Percentiles rank a stretch among this genome's conserved stretches.
phyloP scores from a whole-genome alignment of 176 grass and related monocot species.

The Paspalum vaginatum region DNA sequence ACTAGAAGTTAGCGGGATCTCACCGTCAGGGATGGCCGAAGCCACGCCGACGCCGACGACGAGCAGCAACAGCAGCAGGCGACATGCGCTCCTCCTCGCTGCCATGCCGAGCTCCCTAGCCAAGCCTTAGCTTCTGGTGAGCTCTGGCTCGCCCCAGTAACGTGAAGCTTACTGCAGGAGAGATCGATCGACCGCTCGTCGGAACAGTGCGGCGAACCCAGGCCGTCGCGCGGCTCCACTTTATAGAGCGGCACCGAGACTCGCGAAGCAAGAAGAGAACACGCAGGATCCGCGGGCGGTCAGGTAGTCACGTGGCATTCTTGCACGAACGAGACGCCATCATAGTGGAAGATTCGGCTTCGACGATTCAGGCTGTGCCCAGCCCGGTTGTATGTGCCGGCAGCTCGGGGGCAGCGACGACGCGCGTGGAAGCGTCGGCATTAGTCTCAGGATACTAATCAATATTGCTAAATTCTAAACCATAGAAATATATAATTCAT shows the following conservation, averaged over 20 bases:
- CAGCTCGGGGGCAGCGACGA: too few relatives aligned
- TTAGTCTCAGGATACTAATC: too few relatives aligned
- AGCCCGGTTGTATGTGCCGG: slow-evolving; percentile 21
- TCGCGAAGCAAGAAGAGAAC: slow-evolving; percentile 12
- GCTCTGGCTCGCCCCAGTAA: not conserved
- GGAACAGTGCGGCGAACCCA: not conserved
- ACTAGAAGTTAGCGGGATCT: slow-evolving; percentile 1
- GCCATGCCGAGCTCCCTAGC: slow-evolving; percentile 6
- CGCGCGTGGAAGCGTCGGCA: not conserved
- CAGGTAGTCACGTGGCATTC: not conserved
- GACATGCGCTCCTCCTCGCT: not conserved
- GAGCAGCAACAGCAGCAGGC: slow-evolving; percentile 23
- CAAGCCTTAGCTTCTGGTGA: not conserved
- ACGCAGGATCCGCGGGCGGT: not conserved
- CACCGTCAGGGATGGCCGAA: slow-evolving; percentile 30
- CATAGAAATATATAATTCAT: too few relatives aligned
- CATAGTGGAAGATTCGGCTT: slow-evolving; percentile 1
- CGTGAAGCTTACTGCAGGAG: too few relatives aligned
- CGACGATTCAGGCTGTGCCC: not conserved
- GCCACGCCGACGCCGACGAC: not conserved
- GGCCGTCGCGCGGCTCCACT: not conserved
- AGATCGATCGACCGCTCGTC: not conserved
- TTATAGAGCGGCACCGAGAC: not conserved
- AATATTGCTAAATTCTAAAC: too few relatives aligned
- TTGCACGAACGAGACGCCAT: not conserved